phyloP scores from a whole-genome alignment of 129 eudicot genomes.

The Centaurea solstitialis region DNA sequence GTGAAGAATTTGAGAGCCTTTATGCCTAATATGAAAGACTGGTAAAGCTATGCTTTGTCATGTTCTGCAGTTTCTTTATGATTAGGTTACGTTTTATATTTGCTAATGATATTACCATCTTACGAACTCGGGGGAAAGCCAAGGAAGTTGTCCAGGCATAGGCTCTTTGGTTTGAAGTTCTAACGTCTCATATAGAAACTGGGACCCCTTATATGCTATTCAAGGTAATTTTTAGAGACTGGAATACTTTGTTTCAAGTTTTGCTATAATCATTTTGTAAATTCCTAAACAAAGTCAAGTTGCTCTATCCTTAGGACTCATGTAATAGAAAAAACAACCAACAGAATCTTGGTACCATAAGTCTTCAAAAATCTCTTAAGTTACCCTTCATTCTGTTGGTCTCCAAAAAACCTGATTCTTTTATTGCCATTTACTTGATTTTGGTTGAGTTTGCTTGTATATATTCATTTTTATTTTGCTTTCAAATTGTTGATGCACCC shows the following conservation, averaged over 20 bases:
- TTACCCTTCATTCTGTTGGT: no score
- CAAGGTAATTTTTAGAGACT: slow-evolving; percentile 48
- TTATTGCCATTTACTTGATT: no score
- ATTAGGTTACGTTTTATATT: neutral
- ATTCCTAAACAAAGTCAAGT: neutral
- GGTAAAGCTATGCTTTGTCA: slow-evolving; percentile 35
- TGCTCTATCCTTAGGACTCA: slow-evolving; percentile 52
- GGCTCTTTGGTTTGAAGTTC: slow-evolving; percentile 80
- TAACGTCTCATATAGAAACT: slow-evolving; percentile 90
- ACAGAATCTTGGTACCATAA: slow-evolving; percentile 92
- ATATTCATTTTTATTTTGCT: no score
- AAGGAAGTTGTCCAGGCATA: slow-evolving; percentile 89
- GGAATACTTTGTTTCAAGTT: neutral
- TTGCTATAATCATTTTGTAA: neutral
- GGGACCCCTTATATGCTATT: slow-evolving; percentile 98
- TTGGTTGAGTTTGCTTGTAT: no score
- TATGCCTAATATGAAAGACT: slow-evolving; percentile 80
- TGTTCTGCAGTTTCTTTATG: neutral
- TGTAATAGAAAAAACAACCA: slow-evolving; percentile 97
- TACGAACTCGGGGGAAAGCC: slow-evolving; percentile 69
- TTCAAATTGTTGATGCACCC: no score
- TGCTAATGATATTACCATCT: neutral
- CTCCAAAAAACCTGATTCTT: no score
- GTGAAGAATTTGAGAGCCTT: slow-evolving; percentile 76
- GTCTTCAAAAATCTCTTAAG: no score